A percentile compares a stretch with the other conserved stretches of the same genome.
phyloP scores from a whole-genome alignment of 345 rosid species.

The Populus ilicifolia region DNA sequence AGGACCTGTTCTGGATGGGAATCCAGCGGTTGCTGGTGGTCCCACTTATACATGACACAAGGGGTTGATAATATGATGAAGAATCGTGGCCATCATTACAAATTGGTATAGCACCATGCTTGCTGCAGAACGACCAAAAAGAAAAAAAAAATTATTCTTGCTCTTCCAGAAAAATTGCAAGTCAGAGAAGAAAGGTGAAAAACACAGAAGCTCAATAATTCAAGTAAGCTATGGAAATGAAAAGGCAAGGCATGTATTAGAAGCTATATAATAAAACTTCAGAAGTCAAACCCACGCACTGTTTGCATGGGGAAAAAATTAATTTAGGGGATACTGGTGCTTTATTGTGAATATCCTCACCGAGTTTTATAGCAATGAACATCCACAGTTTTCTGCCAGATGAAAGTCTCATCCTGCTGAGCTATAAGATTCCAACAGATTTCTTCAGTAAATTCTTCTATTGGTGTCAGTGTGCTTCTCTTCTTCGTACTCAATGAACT shows the following conservation, averaged over 20 bases:
- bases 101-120: conserved; percentile 46
- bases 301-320: not conserved
- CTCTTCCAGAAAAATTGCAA: not conserved
- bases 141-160: conserved; percentile 4
- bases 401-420: conserved; percentile 92
- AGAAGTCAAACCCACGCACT: not conserved
- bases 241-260: not conserved
- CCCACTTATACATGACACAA: conserved; percentile 73
- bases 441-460: conserved; percentile 61
- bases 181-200: not conserved
- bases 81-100: conserved; percentile 65
- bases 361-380: conserved; percentile 55
- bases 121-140: conserved; percentile 35
- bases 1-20: conserved; percentile 79
- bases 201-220: not conserved
- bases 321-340: not conserved
- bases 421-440: conserved; percentile 84
- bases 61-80: conserved; percentile 72
- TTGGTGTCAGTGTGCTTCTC: conserved; percentile 46
- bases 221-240: not conserved
- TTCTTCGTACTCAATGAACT: conserved; percentile 44
- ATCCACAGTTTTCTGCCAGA: conserved; percentile 91
- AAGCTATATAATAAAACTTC: not conserved
- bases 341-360: conserved; percentile 41
- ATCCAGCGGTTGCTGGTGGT: conserved; percentile 77